Evolutionary conservation across 305 asterid genomes (phyloP), one percentile per base, ranked within the genome.

Genomic region (Fraxinus nigra): DNA sequence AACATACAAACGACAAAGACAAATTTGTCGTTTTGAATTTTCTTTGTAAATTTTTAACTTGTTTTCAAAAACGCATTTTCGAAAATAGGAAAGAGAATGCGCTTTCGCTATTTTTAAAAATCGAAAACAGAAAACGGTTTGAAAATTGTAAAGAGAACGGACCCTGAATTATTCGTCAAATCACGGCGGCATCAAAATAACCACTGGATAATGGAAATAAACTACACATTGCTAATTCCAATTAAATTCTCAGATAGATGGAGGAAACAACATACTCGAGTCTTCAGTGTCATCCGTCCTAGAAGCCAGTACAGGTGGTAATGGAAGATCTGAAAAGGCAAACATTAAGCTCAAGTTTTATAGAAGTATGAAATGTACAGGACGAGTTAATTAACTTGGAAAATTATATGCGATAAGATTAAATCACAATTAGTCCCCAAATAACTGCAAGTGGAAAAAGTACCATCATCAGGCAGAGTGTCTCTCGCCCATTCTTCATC

Each of bases 401-500:
- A 24, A 65, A 14, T 67, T 67, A 26, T 13, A 28, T 28, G n/a
- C 14, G 20, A 24, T 11, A 0, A 24, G 16, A 43, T 11, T 10
- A 43, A 43, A 11, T 40, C 63, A 76, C 30, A 24, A 32, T 76
- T 46, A 51, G 28, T 28, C 40, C 38, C 72, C 72, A 24, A 13
- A 65, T 26, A 65, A 65, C 73, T 24, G 35, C 34, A 65, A 65
- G 34, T 56, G 51, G 38, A 14, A 35, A 75, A 78, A 48, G 33
- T 88, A 92, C 97, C 97, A 79, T 94, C 97, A 76, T 89, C 88
- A 11, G 97, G 97, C 79, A 94, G 90, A 51, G 93, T 93, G 81
- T 93, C 98, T 87, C 90, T 89, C 97, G 92, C 90, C 98, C 98
- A 94, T 79, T 94, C 98, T 81, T 93, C 98, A 77, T 94, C 97